phyloP scores from a whole-genome alignment of 2,329 filamentous ascomycete species.

The Ilyonectria robusta region DNA sequence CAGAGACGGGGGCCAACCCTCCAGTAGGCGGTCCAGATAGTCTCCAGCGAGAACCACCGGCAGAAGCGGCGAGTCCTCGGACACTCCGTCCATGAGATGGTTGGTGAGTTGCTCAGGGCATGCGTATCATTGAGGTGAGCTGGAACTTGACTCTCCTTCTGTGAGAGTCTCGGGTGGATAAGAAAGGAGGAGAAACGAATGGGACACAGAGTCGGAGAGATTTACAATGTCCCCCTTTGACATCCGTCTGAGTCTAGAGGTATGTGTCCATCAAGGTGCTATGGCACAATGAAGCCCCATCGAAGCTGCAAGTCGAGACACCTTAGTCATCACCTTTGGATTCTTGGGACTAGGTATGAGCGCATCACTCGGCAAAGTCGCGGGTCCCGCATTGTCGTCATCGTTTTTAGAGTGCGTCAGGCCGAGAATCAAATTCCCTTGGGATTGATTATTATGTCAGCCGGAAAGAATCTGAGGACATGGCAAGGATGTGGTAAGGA shows the following conservation, averaged over 20 bases:
- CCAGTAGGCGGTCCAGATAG: constrained; percentile 33
- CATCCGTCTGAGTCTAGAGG: constrained; percentile 6
- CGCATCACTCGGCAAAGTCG: background rate
- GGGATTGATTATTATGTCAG: constrained; percentile 13
- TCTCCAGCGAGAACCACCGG: constrained; percentile 39
- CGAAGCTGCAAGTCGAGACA: background rate
- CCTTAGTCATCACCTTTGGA: constrained; percentile 19
- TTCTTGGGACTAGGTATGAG: background rate
- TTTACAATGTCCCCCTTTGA: constrained; percentile 16
- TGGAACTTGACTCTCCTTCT: constrained; percentile 10
- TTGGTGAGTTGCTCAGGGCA: constrained; percentile 14
- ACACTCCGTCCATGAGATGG: constrained; percentile 47
- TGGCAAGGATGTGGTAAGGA: background rate
- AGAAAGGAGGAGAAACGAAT: constrained; percentile 15
- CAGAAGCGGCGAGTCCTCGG: constrained; percentile 43
- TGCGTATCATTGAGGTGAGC: constrained; percentile 28
- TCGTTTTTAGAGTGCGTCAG: constrained; percentile 18
- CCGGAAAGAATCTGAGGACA: background rate
- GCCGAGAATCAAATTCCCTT: constrained; percentile 12
- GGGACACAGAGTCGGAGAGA: constrained; percentile 7
- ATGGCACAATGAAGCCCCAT: constrained; percentile 7
- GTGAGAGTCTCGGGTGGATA: constrained; percentile 13
- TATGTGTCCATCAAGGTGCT: constrained; percentile 51
- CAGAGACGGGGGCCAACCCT: background rate
- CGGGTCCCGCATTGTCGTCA: constrained; percentile 22